phyloP scores from a whole-genome alignment of 73 alveolate species.

The Durusdinium trenchii region DNA sequence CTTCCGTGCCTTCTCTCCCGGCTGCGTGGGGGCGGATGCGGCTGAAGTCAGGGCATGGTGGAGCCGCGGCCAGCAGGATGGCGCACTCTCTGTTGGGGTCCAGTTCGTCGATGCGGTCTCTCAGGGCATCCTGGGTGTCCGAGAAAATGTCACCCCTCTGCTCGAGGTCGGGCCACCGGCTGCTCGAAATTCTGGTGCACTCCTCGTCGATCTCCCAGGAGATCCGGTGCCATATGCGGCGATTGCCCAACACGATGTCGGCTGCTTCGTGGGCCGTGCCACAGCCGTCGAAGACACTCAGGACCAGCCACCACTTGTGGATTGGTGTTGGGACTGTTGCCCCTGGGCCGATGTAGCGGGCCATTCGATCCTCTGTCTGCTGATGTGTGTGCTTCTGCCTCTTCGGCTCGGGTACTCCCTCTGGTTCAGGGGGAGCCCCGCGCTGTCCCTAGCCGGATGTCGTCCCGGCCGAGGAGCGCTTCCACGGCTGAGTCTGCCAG shows the following conservation, averaged over 20 bases:
- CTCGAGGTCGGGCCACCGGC: not conserved
- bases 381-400: not conserved
- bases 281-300: not conserved
- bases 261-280: not conserved
- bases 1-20: not conserved
- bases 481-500: not conserved
- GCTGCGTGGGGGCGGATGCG: not conserved
- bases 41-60: not conserved
- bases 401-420: not conserved
- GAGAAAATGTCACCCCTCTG: not conserved
- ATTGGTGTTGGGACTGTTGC: not conserved
- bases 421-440: constrained; percentile 22
- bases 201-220: not conserved
- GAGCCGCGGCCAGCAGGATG: not conserved
- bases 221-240: not conserved
- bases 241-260: not conserved
- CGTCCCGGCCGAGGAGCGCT: not conserved
- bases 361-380: not conserved
- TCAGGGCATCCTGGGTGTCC: no score
- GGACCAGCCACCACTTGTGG: not conserved
- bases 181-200: not conserved
- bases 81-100: not conserved
- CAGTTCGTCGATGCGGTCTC: not conserved
- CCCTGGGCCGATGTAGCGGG: no score
- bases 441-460: constrained; percentile 58